Conservation (phyloP, 805 yeast species). For the Ogataea pini region DNA sequence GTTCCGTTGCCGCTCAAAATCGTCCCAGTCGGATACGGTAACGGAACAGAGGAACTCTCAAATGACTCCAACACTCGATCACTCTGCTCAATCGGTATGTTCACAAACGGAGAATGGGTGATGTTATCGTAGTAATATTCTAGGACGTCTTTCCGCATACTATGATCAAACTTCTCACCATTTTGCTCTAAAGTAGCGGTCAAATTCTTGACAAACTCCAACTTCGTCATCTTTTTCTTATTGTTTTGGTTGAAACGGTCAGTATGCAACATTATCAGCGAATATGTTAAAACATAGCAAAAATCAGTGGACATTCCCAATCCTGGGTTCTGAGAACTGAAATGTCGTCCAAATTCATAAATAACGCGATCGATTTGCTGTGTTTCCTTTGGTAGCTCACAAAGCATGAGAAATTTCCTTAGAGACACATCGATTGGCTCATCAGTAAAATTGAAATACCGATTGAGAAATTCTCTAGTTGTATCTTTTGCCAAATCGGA, state of each 20-base stretch:
- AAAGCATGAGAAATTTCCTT: slow-evolving; percentile 55
- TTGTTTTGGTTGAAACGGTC: slow-evolving; percentile 70
- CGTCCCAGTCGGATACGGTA: slow-evolving; percentile 34
- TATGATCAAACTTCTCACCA: slow-evolving; percentile 9
- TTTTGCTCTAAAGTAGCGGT: slow-evolving; percentile 28
- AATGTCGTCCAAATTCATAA: slow-evolving; percentile 55
- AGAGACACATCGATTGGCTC: slow-evolving; percentile 69
- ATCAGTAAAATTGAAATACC: slow-evolving; percentile 48
- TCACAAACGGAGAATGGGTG: slow-evolving; percentile 56
- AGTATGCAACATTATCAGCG: slow-evolving; percentile 71
- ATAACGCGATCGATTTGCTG: slow-evolving; percentile 76
- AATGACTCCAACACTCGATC: slow-evolving; percentile 24
- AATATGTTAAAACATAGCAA: slow-evolving; percentile 62
- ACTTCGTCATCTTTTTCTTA: slow-evolving; percentile 63
- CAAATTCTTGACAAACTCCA: slow-evolving; percentile 54
- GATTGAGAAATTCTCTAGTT: slow-evolving; percentile 29
- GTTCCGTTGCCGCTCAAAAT: slow-evolving; percentile 20
- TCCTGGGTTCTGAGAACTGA: slow-evolving; percentile 44
- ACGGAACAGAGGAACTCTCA: slow-evolving; percentile 4
- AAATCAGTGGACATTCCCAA: slow-evolving; percentile 47
- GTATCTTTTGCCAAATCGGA: slow-evolving; percentile 27
- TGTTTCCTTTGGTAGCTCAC: slow-evolving; percentile 67
- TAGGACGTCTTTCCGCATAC: slow-evolving; percentile 42
- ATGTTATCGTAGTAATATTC: slow-evolving; percentile 70
- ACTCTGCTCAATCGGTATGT: slow-evolving; percentile 33